Evolutionary conservation across 768 basidiomycete species (phyloP), one percentile per base, ranked within the genome.

Genomic region (Phlebiopsis flavidoalba): DNA sequence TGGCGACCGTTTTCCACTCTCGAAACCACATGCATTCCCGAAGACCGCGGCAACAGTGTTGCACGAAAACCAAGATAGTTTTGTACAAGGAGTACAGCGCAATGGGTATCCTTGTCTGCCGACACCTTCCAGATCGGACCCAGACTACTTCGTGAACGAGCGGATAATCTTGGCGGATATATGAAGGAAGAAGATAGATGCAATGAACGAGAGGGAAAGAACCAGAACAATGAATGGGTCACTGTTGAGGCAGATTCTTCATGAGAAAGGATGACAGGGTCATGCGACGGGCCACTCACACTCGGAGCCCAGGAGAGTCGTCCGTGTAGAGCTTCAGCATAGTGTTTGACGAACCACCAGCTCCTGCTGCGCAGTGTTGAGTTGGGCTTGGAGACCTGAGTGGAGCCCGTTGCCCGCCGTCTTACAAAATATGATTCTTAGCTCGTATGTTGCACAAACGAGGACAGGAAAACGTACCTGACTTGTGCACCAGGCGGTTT

Each of bases 281-380:
- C 58, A 36, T 49, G 54, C 5, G 17, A 33, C 59, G 56, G 24
- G 57, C 51, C 40, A 89, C 95, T 73, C 73, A 98, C 97, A 99
- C 93, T 82, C 95, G 86, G 58, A 99, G 83, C 22, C 97, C 97
- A 51, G 93, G 93, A 60, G 95, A 95, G 71, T 98, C 97, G 72
- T 98, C 96, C 43, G 97, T 98, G 84, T 98, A 98, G 4, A 99
- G 82, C 77, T 93, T 94, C 70, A 99, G 84, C 97, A 99, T 98
- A 60, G 97, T 99, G 79, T 93, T 96, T 60, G 89, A 93, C 40
- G 92, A 95, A 58, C 97, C 97, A 57, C 97, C 97, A 60, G 94
- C 94, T 46, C 96, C 95, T 26, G 95, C 94, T 45, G 94, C 88
- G 60, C 95, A n/a, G 88, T 33, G 88, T 74, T 0, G 93, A 95